phyloP scores from a whole-genome alignment of 768 basidiomycete species.

The Boletus pseudo-olivaceus region DNA sequence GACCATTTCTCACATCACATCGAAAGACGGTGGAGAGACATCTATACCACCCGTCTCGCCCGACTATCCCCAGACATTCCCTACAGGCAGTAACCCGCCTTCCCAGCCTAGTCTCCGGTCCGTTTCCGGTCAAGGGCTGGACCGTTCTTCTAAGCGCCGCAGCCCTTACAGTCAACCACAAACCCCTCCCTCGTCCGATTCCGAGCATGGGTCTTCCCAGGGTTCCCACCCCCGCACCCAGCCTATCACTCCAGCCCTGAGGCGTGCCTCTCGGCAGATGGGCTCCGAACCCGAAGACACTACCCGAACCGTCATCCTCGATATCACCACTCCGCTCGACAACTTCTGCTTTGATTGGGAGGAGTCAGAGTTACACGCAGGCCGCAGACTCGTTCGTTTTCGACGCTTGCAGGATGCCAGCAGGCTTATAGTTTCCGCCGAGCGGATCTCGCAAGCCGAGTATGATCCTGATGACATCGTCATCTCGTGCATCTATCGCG shows the following conservation, averaged over 20 bases:
- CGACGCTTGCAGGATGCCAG: constrained; percentile 73
- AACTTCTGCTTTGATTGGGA: constrained; percentile 57
- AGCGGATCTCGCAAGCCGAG: constrained; percentile 67
- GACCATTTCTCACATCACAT: background rate
- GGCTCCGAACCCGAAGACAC: constrained; percentile 38
- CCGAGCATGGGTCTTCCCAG: constrained; percentile 30
- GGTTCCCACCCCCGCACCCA: constrained; percentile 20
- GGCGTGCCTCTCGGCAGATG: constrained; percentile 24
- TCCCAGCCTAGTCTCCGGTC: constrained; percentile 28
- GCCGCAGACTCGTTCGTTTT: constrained; percentile 87
- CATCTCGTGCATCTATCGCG: constrained; percentile 91
- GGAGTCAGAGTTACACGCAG: constrained; percentile 58
- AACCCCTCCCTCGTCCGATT: constrained; percentile 41
- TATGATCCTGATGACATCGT: constrained; percentile 75
- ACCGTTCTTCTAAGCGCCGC: constrained; percentile 35
- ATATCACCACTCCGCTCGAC: constrained; percentile 56
- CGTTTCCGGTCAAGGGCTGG: constrained; percentile 16
- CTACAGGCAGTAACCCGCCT: constrained; percentile 5
- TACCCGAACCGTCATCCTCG: constrained; percentile 55
- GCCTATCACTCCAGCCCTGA: constrained; percentile 9
- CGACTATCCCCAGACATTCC: background rate
- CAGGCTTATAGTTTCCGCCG: constrained; percentile 74
- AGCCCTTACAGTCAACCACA: constrained; percentile 39
- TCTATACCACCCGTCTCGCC: background rate
- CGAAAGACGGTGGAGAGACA: constrained; percentile 7